These are phyloP conservation scores for Marsdenia floribunda DNA, from an alignment of 257 asterid genomes.

Conservation along the genomic window DNA sequence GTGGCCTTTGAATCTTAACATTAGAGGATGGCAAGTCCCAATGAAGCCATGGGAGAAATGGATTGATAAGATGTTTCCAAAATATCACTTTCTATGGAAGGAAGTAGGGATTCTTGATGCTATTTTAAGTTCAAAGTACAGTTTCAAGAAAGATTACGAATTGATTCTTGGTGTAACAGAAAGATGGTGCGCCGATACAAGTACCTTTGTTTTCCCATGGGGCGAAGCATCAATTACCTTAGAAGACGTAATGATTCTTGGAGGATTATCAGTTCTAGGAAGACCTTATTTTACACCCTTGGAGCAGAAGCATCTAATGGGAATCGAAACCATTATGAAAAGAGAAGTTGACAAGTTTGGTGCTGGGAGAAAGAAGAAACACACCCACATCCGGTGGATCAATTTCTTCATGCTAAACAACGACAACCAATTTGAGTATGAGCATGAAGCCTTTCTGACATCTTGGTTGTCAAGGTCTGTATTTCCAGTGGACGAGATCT, in stretches of 20 bases:
- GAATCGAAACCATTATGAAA: conserved; percentile 1
- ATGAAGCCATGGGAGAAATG: conserved; percentile 26
- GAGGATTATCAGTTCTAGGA: conserved; percentile 38
- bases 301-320: conserved; percentile 1
- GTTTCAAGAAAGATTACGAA: conserved; percentile 13
- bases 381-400: conserved; percentile 24
- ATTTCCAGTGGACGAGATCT: conserved; percentile 24
- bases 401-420: conserved; percentile 21
- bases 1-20: conserved; percentile 29
- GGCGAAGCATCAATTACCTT: conserved; percentile 42
- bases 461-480: conserved; percentile 40
- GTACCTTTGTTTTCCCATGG: conserved; percentile 40
- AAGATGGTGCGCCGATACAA: conserved; percentile 37
- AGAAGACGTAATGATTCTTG: conserved; percentile 39
- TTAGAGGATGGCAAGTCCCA: conserved; percentile 26
- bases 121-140: conserved; percentile 19
- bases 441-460: conserved; percentile 44
- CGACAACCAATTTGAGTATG: background rate
- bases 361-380: background rate
- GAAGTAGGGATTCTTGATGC: conserved; percentile 33
- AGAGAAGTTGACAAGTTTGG: background rate
- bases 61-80: conserved; percentile 22
- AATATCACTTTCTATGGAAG: conserved; percentile 23
- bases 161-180: conserved; percentile 29
- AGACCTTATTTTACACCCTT: conserved; percentile 17